phyloP scores from a whole-genome alignment of 768 basidiomycete genomes.

The Trametes elegans region DNA sequence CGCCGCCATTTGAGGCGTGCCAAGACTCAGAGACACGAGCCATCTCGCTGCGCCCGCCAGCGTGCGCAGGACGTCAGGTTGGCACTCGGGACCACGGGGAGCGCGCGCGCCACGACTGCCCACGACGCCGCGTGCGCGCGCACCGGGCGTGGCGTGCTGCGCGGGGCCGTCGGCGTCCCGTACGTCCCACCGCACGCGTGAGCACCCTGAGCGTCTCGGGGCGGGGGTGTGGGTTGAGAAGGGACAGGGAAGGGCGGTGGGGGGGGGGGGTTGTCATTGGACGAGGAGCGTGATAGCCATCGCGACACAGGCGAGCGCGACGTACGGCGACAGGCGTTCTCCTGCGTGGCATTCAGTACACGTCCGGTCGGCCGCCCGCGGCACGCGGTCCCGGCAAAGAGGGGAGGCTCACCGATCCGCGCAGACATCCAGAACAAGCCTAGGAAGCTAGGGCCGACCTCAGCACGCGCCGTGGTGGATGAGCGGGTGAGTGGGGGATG shows the following conservation, averaged over 20 bases:
- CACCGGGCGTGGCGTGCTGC: neutral
- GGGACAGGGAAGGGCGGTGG: neutral
- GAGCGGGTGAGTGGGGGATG: neutral
- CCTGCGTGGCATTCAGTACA: slow-evolving; percentile 46
- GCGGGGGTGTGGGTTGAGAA: neutral
- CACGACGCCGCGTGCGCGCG: neutral
- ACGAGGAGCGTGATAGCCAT: slow-evolving; percentile 82
- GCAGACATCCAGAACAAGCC: slow-evolving; percentile 96
- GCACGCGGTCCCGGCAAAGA: neutral
- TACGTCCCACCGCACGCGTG: neutral
- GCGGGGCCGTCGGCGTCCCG: neutral
- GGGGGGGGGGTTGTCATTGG: slow-evolving; percentile 36
- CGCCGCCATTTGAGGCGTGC: too few species aligned
- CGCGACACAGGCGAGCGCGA: slow-evolving; percentile 85
- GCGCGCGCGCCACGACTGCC: neutral
- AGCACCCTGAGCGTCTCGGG: neutral
- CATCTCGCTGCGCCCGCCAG: too few species aligned
- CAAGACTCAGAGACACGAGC: too few species aligned
- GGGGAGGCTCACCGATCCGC: slow-evolving; percentile 70
- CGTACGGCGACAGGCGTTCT: slow-evolving; percentile 94
- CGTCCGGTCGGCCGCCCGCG: too few species aligned
- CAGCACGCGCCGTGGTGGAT: neutral
- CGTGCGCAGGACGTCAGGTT: too few species aligned
- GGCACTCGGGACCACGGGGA: neutral
- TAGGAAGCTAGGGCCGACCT: slow-evolving; percentile 57